A percentile compares a stretch with the other conserved stretches of the same genome.
These are phyloP conservation scores for Phoma sp. DNA, from an alignment of 2,329 filamentous ascomycete species.

Conservation along the genomic window DNA sequence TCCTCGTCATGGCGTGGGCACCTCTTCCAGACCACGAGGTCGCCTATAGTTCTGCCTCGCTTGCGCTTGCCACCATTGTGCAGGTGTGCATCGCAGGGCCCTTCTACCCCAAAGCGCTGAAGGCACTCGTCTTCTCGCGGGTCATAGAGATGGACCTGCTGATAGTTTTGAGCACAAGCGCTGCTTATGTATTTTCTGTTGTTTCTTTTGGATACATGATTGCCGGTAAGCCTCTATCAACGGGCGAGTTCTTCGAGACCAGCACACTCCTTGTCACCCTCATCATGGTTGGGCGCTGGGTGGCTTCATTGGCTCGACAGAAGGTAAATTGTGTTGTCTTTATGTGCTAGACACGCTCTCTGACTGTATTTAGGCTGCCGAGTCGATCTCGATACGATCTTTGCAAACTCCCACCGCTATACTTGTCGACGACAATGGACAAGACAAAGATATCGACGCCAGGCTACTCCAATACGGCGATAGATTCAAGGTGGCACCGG, in stretches of 20 bases:
- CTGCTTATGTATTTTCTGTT: constrained; percentile 70
- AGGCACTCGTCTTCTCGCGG: constrained; percentile 64
- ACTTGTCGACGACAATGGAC: constrained; percentile 54
- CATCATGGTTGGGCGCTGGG: constrained; percentile 60
- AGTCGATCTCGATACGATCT: constrained; percentile 60
- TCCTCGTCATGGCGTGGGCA: constrained; percentile 73
- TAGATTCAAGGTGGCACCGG: constrained; percentile 67
- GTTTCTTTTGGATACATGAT: constrained; percentile 55
- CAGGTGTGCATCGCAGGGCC: constrained; percentile 69
- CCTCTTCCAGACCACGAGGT: constrained; percentile 58
- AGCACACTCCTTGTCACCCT: constrained; percentile 63
- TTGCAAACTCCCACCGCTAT: constrained; percentile 65
- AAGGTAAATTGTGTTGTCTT: constrained; percentile 26
- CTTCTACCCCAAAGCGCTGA: constrained; percentile 73
- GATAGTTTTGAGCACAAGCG: constrained; percentile 70
- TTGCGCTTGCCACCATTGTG: constrained; percentile 71
- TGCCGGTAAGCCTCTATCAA: constrained; percentile 47
- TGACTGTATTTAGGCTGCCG: constrained; percentile 46
- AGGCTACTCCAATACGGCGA: constrained; percentile 76
- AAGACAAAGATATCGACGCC: constrained; percentile 65
- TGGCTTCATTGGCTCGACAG: constrained; percentile 57
- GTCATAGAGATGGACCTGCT: constrained; percentile 75
- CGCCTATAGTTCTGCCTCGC: constrained; percentile 61
- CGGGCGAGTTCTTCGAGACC: constrained; percentile 62
- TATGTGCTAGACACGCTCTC: background rate